These are phyloP conservation scores for Dothiorella sarmentorum DNA, from an alignment of 2,329 filamentous ascomycete species.

Conservation along the genomic window DNA sequence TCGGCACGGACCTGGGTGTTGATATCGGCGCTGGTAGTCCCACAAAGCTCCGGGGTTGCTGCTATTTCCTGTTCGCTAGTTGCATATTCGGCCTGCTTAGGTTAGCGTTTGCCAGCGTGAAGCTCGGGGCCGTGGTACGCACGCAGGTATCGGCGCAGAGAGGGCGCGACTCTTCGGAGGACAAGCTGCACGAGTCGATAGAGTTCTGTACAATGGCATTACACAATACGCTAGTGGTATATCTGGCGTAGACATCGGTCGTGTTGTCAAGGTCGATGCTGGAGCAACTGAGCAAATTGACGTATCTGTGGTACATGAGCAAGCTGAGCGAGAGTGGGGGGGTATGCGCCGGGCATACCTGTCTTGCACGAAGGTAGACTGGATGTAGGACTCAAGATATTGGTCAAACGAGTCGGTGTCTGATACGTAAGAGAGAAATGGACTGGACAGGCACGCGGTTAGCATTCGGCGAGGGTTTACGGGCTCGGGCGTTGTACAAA, in stretches of 20 bases:
- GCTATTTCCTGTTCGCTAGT: constrained; percentile 84
- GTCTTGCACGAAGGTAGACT: constrained; percentile 67
- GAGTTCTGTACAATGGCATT: constrained; percentile 94
- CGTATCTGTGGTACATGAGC: constrained; percentile 60
- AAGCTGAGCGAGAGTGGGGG: constrained; percentile 14
- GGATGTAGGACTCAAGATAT: constrained; percentile 68
- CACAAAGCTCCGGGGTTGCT: constrained; percentile 70
- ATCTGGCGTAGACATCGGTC: constrained; percentile 82
- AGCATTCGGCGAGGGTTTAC: constrained; percentile 6
- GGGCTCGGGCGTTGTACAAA: constrained; percentile 52
- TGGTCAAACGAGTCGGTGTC: constrained; percentile 73
- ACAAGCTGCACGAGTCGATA: constrained; percentile 63
- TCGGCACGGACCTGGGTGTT: constrained; percentile 81
- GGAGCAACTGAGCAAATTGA: constrained; percentile 74
- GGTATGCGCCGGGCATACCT: constrained; percentile 58
- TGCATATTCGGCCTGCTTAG: constrained; percentile 68
- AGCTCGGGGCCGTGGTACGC: constrained; percentile 36
- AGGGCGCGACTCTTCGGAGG: constrained; percentile 62
- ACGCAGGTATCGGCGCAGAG: constrained; percentile 89
- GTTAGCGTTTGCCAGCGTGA: too few relatives aligned
- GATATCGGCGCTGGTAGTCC: constrained; percentile 61
- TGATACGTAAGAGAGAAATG: constrained; percentile 81
- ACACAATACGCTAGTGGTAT: constrained; percentile 87
- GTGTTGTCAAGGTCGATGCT: constrained; percentile 74
- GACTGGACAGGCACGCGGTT: constrained; percentile 49